A percentile compares a stretch with the other conserved stretches of the same genome.
phyloP scores from a whole-genome alignment of 2,329 filamentous ascomycete species.

The Alternaria brassicae region DNA sequence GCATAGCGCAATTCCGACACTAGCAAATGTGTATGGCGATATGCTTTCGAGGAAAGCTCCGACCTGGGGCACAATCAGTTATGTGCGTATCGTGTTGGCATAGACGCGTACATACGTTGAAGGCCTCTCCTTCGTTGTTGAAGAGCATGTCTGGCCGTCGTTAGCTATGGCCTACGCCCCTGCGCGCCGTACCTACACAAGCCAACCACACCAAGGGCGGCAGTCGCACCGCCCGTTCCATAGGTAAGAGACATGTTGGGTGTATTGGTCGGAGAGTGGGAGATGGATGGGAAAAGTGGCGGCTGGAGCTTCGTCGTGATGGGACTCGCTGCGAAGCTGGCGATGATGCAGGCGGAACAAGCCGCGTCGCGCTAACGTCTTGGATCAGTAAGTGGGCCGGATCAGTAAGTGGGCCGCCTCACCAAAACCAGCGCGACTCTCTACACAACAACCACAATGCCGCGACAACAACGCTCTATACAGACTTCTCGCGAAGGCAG shows the following conservation, averaged over 20 bases:
- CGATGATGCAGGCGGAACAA: conserved; percentile 40
- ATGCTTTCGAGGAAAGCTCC: conserved; percentile 93
- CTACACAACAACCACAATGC: too few relatives aligned
- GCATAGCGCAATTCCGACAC: conserved; percentile 87
- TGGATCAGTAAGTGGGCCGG: too few relatives aligned
- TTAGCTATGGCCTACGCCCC: conserved; percentile 42
- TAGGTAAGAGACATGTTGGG: conserved; percentile 74
- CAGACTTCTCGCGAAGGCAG: too few relatives aligned
- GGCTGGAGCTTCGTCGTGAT: conserved; percentile 37
- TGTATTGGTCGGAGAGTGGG: conserved; percentile 17
- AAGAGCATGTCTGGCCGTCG: conserved; percentile 88
- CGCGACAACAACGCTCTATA: too few relatives aligned
- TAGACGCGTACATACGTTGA: conserved; percentile 74
- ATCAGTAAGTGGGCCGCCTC: too few relatives aligned
- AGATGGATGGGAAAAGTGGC: conserved; percentile 37
- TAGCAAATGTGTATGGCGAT: conserved; percentile 93
- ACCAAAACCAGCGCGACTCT: too few relatives aligned
- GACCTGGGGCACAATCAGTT: conserved; percentile 62
- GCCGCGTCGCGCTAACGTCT: conserved; percentile 29
- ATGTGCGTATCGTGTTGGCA: not conserved
- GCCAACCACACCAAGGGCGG: conserved; percentile 75
- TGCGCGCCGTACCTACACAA: conserved; percentile 68
- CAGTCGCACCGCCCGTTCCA: conserved; percentile 71
- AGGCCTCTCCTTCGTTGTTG: conserved; percentile 91
- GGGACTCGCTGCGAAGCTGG: conserved; percentile 33